A percentile compares a stretch with the other conserved stretches of the same genome.
These are phyloP conservation scores for Teunomyces atbi DNA, from an alignment of 805 yeast genomes.

Conservation along the genomic window DNA sequence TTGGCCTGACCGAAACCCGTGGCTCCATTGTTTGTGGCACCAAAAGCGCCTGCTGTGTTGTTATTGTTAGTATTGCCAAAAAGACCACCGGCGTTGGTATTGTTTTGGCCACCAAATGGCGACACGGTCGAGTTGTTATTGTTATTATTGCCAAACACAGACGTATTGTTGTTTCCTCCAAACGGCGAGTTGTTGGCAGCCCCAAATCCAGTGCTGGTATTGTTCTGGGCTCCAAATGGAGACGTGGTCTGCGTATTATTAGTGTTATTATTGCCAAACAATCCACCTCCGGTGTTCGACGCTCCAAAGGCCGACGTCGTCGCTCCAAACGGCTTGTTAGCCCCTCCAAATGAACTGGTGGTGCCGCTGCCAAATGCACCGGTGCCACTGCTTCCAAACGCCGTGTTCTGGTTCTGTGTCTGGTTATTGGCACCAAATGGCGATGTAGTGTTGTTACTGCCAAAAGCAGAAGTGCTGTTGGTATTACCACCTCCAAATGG, in stretches of 20 bases:
- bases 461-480: slow-evolving; percentile 24
- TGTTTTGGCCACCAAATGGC: slow-evolving; percentile 3
- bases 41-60: slow-evolving; percentile 11
- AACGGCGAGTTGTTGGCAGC: slow-evolving; percentile 15
- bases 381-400: slow-evolving; percentile 40
- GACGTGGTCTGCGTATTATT: slow-evolving; percentile 14
- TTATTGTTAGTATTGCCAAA: slow-evolving; percentile 17
- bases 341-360: slow-evolving; percentile 13
- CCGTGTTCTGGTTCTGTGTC: slow-evolving; percentile 21
- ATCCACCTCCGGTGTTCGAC: slow-evolving; percentile 20
- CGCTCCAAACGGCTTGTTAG: slow-evolving; percentile 4
- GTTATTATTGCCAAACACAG: slow-evolving; percentile 29
- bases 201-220: slow-evolving; percentile 18
- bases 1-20: slow-evolving; percentile 13
- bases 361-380: slow-evolving; percentile 10
- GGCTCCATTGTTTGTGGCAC: slow-evolving; percentile 10
- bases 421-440: slow-evolving; percentile 24
- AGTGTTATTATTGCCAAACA: slow-evolving; percentile 39
- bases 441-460: slow-evolving; percentile 26
- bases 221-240: slow-evolving; percentile 23
- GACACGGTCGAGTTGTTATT: slow-evolving; percentile 4
- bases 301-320: slow-evolving; percentile 16
- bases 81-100: slow-evolving; percentile 17
- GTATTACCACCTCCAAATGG: slow-evolving; percentile 19
- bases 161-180: slow-evolving; percentile 13